These are phyloP conservation scores for Neofusicoccum umdonicola DNA, from an alignment of 2,329 filamentous ascomycete species.

Conservation along the genomic window DNA sequence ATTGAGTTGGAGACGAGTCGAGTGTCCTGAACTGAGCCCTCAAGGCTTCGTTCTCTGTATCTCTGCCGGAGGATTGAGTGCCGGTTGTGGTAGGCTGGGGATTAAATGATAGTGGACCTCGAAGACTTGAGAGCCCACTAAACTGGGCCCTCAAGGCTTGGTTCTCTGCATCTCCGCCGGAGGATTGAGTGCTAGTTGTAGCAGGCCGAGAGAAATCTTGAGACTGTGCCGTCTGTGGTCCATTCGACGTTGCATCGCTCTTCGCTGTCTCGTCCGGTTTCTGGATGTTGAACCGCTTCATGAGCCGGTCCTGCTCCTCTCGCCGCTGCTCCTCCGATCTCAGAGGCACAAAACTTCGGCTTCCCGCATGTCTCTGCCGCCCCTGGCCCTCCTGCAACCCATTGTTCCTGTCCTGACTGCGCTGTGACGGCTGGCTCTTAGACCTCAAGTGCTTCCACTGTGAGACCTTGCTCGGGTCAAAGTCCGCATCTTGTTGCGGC, in stretches of 20 bases:
- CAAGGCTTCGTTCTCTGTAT: neutral
- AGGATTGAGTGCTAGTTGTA: neutral
- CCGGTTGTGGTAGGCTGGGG: too few species aligned
- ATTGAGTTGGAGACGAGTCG: too few species aligned
- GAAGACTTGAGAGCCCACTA: neutral
- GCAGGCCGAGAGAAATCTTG: neutral
- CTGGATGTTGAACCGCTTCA: neutral
- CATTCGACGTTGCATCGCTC: too few species aligned
- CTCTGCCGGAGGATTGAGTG: neutral
- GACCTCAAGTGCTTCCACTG: slow-evolving; percentile 6
- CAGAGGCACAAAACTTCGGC: neutral
- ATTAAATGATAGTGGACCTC: too few species aligned
- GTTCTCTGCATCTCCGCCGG: neutral
- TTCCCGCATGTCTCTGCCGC: neutral
- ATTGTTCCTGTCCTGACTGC: neutral
- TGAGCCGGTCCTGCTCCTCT: neutral
- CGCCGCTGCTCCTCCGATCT: neutral
- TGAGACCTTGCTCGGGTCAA: neutral
- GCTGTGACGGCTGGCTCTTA: neutral
- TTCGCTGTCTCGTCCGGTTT: neutral
- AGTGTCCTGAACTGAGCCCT: neutral
- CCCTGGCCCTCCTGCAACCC: neutral
- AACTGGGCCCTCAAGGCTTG: neutral
- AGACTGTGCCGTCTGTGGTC: neutral
- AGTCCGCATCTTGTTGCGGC: neutral